Evolutionary conservation across 495 filamentous ascomycete genomes (phyloP).

Genomic region (Penicillium canariense): DNA sequence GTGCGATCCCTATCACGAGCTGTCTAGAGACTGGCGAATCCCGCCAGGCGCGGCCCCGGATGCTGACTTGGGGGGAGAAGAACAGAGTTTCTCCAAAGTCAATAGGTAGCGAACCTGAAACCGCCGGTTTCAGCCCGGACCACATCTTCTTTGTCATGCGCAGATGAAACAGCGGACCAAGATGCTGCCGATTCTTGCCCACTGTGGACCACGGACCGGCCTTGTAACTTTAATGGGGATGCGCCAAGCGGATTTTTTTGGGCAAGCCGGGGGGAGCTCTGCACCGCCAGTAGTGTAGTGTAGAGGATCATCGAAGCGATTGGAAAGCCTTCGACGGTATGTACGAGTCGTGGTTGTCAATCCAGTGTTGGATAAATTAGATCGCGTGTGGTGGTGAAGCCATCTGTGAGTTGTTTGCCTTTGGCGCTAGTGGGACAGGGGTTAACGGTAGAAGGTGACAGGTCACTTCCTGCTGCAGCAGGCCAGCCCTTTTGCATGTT

Average conservation of each 20-base stretch:
- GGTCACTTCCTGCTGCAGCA: background rate
- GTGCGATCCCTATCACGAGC: too few species aligned
- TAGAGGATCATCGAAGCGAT: background rate
- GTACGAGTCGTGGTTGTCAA: background rate
- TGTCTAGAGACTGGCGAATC: background rate
- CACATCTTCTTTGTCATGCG: conserved; percentile 17
- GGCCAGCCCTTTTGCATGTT: conserved; percentile 18
- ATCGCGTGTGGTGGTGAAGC: too few species aligned
- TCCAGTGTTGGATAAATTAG: background rate
- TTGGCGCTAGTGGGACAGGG: background rate
- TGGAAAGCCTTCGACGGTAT: background rate
- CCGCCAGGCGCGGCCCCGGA: background rate
- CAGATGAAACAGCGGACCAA: conserved; percentile 18
- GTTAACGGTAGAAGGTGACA: background rate
- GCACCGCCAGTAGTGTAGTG: background rate
- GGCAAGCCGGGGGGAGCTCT: background rate
- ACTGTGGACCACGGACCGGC: conserved; percentile 2
- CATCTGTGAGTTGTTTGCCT: too few species aligned
- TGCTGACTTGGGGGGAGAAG: too few species aligned
- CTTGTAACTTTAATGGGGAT: conserved; percentile 10
- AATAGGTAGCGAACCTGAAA: conserved; percentile 10
- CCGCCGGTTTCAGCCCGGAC: conserved; percentile 7
- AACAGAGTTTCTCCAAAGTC: conserved; percentile 1
- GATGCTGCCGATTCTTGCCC: conserved; percentile 8
- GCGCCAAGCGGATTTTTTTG: conserved; percentile 6